Percentiles rank a stretch among this genome's conserved stretches.
Evolutionary conservation across 2,329 filamentous ascomycete genomes (phyloP).

Genomic region (Verticillium klebahnii): DNA sequence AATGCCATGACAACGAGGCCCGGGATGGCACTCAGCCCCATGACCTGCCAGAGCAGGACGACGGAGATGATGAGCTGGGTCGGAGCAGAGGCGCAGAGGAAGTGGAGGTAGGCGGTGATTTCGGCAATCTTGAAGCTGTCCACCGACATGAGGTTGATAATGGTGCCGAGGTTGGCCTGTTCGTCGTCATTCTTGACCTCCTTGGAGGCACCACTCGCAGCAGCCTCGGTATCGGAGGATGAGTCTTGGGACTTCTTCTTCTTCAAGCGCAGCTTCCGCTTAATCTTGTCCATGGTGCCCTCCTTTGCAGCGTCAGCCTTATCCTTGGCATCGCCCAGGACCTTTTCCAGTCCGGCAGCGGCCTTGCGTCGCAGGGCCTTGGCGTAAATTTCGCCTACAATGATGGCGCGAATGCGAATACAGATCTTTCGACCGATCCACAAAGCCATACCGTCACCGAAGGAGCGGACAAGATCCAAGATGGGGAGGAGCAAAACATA

Average conservation of each 20-base stretch:
- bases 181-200: conserved; percentile 48
- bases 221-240: conserved; percentile 23
- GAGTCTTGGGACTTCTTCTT: conserved; percentile 6
- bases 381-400: conserved; percentile 95
- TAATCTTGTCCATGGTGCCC: conserved; percentile 40
- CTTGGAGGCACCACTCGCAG: conserved; percentile 26
- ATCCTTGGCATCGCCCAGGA: conserved; percentile 56
- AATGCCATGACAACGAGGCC: conserved; percentile 87
- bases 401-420: conserved; percentile 87
- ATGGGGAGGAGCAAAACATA: conserved; percentile 88
- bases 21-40: conserved; percentile 90
- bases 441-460: conserved; percentile 79
- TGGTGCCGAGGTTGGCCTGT: conserved; percentile 92
- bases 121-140: conserved; percentile 99
- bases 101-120: conserved; percentile 91
- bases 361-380: conserved; percentile 92
- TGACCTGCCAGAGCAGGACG: conserved; percentile 77
- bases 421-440: conserved; percentile 95
- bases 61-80: conserved; percentile 82
- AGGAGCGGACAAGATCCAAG: conserved; percentile 74
- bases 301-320: conserved; percentile 27
- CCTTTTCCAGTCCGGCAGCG: conserved; percentile 69
- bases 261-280: conserved; percentile 51
- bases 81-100: conserved; percentile 86
- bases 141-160: conserved; percentile 99